These are phyloP conservation scores for Fusarium continuum DNA, from an alignment of 2,329 filamentous ascomycete species.

Conservation along the genomic window DNA sequence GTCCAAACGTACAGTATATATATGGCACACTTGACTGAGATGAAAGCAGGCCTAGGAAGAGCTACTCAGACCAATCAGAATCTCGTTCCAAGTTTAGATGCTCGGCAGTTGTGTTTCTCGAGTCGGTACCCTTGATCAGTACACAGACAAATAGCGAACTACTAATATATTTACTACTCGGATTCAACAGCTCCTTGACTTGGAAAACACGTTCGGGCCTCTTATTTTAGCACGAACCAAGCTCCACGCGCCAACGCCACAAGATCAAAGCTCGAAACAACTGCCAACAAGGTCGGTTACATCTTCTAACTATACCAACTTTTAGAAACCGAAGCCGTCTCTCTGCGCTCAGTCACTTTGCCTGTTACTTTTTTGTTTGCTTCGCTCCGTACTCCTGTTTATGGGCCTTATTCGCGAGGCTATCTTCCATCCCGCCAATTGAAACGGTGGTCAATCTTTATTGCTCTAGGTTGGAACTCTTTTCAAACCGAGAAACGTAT, in stretches of 20 bases:
- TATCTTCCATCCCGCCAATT: background rate
- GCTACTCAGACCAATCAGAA: background rate
- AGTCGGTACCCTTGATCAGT: conserved; percentile 3
- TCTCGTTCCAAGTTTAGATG: background rate
- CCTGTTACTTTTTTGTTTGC: background rate
- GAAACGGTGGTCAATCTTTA: background rate
- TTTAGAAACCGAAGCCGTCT: conserved; percentile 7
- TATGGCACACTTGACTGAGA: background rate
- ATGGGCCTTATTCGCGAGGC: background rate
- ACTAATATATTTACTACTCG: background rate
- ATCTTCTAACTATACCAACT: conserved; percentile 1
- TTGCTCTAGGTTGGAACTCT: too few relatives aligned
- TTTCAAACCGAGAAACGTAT: too few relatives aligned
- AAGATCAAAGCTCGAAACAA: conserved; percentile 22
- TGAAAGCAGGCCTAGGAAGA: background rate
- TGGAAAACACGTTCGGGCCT: background rate
- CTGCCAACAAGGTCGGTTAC: background rate
- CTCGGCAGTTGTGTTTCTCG: conserved; percentile 13
- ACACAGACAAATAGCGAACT: background rate
- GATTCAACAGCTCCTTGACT: background rate
- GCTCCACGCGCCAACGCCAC: background rate
- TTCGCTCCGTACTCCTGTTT: conserved; percentile 1
- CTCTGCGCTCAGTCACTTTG: conserved; percentile 1
- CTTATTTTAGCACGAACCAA: background rate
- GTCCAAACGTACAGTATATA: background rate